A percentile compares a stretch with the other conserved stretches of the same genome.
Conservation (phyloP, 805 yeast genomes). For the Candida oleophila region DNA sequence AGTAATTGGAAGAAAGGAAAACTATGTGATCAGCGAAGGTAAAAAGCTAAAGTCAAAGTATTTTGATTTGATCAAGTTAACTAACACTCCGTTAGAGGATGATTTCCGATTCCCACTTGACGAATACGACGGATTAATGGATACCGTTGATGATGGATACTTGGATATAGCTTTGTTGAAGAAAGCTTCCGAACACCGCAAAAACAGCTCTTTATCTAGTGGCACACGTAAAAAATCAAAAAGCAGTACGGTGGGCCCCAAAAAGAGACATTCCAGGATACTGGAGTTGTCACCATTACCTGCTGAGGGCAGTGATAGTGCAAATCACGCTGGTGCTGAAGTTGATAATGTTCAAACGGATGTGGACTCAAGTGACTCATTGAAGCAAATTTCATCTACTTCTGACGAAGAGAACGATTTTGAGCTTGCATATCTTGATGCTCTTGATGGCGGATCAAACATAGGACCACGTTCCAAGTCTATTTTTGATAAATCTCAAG, state of each 20-base stretch:
- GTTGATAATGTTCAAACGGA: constrained; percentile 2
- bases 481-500: constrained; percentile 30
- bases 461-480: constrained; percentile 36
- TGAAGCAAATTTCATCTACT: not conserved
- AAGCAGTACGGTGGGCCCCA: constrained; percentile 2
- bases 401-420: constrained; percentile 16
- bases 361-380: not conserved
- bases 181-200: constrained; percentile 38
- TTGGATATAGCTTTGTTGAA: constrained; percentile 54
- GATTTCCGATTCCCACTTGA: constrained; percentile 40
- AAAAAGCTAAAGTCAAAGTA: constrained; percentile 32
- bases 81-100: constrained; percentile 21
- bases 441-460: constrained; percentile 15
- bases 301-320: not conserved
- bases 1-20: constrained; percentile 67
- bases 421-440: constrained; percentile 31
- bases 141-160: constrained; percentile 65
- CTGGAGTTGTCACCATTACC: not conserved
- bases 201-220: constrained; percentile 18
- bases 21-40: constrained; percentile 42
- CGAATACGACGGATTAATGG: constrained; percentile 54
- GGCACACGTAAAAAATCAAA: constrained; percentile 12
- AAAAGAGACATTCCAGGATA: not conserved
- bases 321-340: not conserved
- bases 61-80: constrained; percentile 21